Evolutionary conservation across 75 land plant species (phyloP), one percentile per base, ranked within the genome.

Genomic region (Cunninghamia lanceolata): DNA sequence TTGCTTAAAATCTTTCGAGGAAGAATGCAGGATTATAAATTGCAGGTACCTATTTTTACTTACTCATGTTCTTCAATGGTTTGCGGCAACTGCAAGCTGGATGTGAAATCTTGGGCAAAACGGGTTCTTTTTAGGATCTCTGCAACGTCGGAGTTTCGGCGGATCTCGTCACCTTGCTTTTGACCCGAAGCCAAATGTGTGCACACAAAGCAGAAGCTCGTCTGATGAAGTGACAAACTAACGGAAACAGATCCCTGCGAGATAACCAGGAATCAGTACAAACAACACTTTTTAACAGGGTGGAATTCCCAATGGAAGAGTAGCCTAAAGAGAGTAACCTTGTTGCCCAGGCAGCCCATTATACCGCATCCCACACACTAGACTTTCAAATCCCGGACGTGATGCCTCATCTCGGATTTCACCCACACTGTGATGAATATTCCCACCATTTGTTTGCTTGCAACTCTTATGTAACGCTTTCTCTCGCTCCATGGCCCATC

Each of bases 381-480:
- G 71, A 96, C 96, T 86, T 87, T 92, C 84, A 96, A 78, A n/a
- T 90, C 87, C 32, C 73, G 87, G 38, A 97, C 81, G 56, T 93
- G 91, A 10, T 73, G 80, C 71, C 85, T 45, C 39, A 97, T 91
- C 17, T 92, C 91, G 38, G 87, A 77, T 6, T 94, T 90, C 9
- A 94, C 95, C 99, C 98, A 97, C 1, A 97, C 92, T 68, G 95
- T 90, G 73, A 96, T 88, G 87, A 97, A 96, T 17, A 97, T 87
- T 28, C 99, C 99, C 84, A 97, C 99, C 98, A 97, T 96, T 86
- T 94, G 96, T 82, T 96, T 96, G 87, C 97, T 95, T 7, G 93
- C 98, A 34, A 90, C 92, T 56, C 91, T 59, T 34, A 81, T 13
- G 81, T 88, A 94, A 14, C 87, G 92, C 68, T 50, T 59, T 28